These are phyloP conservation scores for Prunus padus DNA, from an alignment of 306 rosid species.

Conservation along the genomic window DNA sequence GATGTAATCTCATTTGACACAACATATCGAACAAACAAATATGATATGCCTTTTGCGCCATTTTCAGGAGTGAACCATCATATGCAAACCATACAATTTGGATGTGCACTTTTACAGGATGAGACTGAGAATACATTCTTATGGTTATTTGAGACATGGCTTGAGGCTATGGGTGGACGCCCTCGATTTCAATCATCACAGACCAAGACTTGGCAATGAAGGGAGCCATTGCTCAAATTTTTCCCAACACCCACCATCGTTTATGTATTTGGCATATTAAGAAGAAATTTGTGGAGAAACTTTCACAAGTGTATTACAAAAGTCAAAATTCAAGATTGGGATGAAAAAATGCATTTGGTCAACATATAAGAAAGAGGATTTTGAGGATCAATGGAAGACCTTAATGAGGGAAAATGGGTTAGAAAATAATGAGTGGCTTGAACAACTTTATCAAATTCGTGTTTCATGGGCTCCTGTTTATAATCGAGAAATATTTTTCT, in stretches of 20 bases:
- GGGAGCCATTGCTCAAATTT: neutral
- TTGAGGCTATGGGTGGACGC: neutral
- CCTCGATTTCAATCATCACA: neutral
- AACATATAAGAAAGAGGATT: neutral
- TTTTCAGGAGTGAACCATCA: constrained; percentile 3
- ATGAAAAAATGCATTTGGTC: neutral
- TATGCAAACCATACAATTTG: neutral
- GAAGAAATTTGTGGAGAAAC: neutral
- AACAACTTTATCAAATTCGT: neutral
- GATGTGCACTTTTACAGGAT: constrained; percentile 10
- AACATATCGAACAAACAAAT: constrained; percentile 5
- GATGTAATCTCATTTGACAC: constrained; percentile 10
- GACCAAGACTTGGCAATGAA: neutral
- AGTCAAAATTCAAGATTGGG: neutral
- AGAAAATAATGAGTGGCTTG: neutral
- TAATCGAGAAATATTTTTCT: neutral
- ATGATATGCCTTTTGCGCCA: neutral
- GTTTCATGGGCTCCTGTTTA: neutral
- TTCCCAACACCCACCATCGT: neutral
- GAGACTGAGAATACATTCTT: neutral
- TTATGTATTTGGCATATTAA: neutral
- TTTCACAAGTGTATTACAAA: neutral
- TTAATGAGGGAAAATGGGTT: neutral
- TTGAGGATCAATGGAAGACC: neutral
- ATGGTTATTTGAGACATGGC: neutral